phyloP scores from a whole-genome alignment of 2,329 filamentous ascomycete genomes.

The Passalora sequoiae region DNA sequence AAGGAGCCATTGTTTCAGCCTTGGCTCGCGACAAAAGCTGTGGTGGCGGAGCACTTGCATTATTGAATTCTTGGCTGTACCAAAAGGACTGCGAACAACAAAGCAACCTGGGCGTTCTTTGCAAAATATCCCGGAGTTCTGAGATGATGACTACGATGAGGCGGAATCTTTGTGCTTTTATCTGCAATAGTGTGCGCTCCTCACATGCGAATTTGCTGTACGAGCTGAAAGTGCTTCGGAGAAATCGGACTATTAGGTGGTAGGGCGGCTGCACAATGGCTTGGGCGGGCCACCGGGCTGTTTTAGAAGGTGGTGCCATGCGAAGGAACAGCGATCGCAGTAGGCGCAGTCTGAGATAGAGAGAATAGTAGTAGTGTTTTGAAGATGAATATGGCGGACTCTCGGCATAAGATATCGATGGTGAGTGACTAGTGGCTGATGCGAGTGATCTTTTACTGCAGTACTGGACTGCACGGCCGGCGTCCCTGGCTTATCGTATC shows the following conservation, averaged over 20 bases:
- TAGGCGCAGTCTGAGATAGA: neutral
- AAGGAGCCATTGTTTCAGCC: slow-evolving; percentile 13
- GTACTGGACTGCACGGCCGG: too few species aligned
- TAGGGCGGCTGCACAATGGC: slow-evolving; percentile 1
- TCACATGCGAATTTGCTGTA: neutral
- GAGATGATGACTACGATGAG: slow-evolving; percentile 3
- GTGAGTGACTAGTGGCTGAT: too few species aligned
- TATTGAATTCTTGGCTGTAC: slow-evolving; percentile 7
- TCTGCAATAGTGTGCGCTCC: neutral
- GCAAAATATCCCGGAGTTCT: slow-evolving; percentile 4
- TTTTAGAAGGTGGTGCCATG: neutral
- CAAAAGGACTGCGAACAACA: slow-evolving; percentile 15
- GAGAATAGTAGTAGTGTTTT: neutral
- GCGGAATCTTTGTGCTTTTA: neutral
- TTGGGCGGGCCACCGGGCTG: neutral
- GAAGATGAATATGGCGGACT: neutral
- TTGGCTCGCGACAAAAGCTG: slow-evolving; percentile 13
- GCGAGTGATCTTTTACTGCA: too few species aligned
- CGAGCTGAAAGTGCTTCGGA: neutral
- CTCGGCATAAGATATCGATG: too few species aligned
- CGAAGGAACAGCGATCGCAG: slow-evolving; percentile 2
- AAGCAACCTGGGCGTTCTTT: too few species aligned
- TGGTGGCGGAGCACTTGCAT: slow-evolving; percentile 8
- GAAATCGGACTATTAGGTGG: neutral
- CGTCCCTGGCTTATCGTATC: too few species aligned